Evolutionary conservation across 2,329 filamentous ascomycete genomes (phyloP).

Genomic region (Apiospora koreana): DNA sequence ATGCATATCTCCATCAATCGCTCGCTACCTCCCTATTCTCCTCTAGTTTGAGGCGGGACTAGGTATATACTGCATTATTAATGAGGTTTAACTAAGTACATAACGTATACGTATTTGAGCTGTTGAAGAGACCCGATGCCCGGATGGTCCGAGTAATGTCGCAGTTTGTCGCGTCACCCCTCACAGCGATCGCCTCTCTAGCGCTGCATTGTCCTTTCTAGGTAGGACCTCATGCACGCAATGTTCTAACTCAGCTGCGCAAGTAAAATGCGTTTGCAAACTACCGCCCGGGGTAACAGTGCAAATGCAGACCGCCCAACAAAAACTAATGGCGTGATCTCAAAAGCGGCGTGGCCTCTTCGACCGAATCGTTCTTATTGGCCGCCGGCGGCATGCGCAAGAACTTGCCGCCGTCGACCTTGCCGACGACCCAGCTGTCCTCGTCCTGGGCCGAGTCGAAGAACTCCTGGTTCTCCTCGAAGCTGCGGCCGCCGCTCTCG

Average conservation of each 20-base stretch:
- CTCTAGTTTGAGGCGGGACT: neutral
- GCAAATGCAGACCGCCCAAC: no score
- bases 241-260: no score
- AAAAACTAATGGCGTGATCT: neutral
- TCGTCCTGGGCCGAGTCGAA: conserved; percentile 53
- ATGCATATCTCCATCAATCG: neutral
- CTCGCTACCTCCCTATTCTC: neutral
- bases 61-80: neutral
- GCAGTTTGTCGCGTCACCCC: neutral
- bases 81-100: neutral
- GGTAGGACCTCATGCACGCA: no score
- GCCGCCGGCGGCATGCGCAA: conserved; percentile 21
- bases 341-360: conserved; percentile 5
- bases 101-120: no score
- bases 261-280: no score
- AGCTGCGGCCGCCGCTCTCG: conserved; percentile 58
- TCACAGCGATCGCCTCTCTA: neutral
- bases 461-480: conserved; percentile 62
- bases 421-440: conserved; percentile 53
- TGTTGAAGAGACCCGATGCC: no score
- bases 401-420: conserved; percentile 53
- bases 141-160: neutral
- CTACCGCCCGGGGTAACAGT: no score
- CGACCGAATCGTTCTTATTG: conserved; percentile 12
- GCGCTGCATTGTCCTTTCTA: conserved; percentile 4